These are phyloP conservation scores for Daldinia sp. DNA, from an alignment of 2,329 filamentous ascomycete species.

Conservation along the genomic window DNA sequence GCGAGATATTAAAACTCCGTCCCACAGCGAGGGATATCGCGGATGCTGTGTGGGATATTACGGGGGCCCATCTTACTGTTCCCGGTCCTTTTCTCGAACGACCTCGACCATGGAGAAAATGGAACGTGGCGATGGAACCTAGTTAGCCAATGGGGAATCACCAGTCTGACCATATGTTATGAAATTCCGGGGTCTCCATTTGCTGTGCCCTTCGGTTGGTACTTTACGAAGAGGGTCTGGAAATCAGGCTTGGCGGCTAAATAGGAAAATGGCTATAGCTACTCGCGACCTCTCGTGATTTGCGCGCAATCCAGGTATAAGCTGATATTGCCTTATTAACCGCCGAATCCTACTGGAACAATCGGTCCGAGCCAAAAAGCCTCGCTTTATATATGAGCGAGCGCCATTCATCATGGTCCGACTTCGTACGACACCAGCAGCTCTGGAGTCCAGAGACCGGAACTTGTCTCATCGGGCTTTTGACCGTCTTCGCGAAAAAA, in stretches of 20 bases:
- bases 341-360: constrained; percentile 38
- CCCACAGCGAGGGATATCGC: constrained; percentile 15
- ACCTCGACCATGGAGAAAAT: constrained; percentile 29
- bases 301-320: constrained; percentile 28
- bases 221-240: constrained; percentile 16
- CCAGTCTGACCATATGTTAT: not conserved
- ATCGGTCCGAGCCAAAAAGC: constrained; percentile 34
- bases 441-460: constrained; percentile 14
- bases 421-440: not conserved
- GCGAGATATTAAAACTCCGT: constrained; percentile 5
- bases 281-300: constrained; percentile 31
- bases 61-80: constrained; percentile 23
- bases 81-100: constrained; percentile 27
- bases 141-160: constrained; percentile 17
- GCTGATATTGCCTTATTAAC: constrained; percentile 42
- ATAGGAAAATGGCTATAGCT: constrained; percentile 39
- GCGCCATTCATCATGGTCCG: constrained; percentile 13
- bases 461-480: constrained; percentile 17
- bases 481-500: not conserved
- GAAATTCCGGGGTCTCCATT: constrained; percentile 21
- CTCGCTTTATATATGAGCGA: constrained; percentile 36
- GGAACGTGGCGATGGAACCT: constrained; percentile 31
- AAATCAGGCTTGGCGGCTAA: constrained; percentile 44
- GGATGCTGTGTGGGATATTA: constrained; percentile 30
- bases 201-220: constrained; percentile 27